A percentile compares a stretch with the other conserved stretches of the same genome.
phyloP scores from a whole-genome alignment of 306 rosid genomes.

The Lupinus albus region DNA sequence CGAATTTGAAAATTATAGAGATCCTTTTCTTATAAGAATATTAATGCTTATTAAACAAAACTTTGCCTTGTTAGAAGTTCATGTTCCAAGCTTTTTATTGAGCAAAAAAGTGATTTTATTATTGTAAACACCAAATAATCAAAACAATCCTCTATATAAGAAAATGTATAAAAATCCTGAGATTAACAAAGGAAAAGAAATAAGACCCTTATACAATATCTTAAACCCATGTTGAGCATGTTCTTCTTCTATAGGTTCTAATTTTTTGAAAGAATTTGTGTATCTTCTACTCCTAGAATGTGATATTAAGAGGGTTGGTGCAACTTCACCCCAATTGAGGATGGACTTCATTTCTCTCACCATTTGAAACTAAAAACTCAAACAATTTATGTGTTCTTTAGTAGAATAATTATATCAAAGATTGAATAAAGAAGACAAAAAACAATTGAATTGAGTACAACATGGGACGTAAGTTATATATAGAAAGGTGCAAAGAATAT shows the following conservation, averaged over 20 bases:
- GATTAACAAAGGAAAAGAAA: constrained; percentile 39
- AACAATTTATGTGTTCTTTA: neutral
- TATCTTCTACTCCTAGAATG: constrained; percentile 7
- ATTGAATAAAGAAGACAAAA: neutral
- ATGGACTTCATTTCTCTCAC: neutral
- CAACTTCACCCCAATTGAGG: constrained; percentile 35
- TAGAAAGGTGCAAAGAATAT: neutral
- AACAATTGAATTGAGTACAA: neutral
- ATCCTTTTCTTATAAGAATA: too few relatives aligned
- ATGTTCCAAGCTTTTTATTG: neutral
- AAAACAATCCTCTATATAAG: constrained; percentile 20
- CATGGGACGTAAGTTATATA: neutral
- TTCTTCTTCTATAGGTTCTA: constrained; percentile 45
- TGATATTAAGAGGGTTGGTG: constrained; percentile 33
- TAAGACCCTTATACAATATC: constrained; percentile 29
- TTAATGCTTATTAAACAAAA: neutral
- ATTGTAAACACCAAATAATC: neutral
- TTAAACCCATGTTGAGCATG: constrained; percentile 1
- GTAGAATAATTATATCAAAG: neutral
- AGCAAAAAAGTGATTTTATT: neutral
- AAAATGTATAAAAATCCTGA: constrained; percentile 22
- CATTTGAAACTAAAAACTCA: neutral
- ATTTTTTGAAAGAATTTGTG: constrained; percentile 23
- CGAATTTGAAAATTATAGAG: too few relatives aligned
- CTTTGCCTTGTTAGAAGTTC: neutral